Evolutionary conservation across 164 flowering plant genomes (phyloP), one percentile per base, ranked within the genome.

Genomic region (Umbilicus rupestris): DNA sequence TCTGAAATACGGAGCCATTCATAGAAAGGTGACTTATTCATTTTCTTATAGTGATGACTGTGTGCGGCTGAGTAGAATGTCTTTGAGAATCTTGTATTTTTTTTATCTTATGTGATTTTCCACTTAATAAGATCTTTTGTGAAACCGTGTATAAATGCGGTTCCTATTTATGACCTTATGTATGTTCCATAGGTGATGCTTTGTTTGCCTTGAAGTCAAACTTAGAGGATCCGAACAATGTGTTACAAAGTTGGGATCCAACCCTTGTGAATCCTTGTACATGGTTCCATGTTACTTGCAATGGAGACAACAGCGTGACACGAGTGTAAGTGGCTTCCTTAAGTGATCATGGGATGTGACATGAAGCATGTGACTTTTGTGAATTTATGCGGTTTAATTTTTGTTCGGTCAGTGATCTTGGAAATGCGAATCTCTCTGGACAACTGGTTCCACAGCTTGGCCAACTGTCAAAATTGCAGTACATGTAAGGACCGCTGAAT

Each of bases 191-290:
- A 84, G 86, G 85, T 68, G 88, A 84, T 75, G 88, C 88, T 7
- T 74, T 84, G 79, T 77, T 78, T 77, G 79, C 80, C 1, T 72
- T 83, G 68, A 85, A 80, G 81, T 62, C 64, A 55, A 76, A 70
- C 58, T 76, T 83, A 63, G 70, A 42, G 30, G 90, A 85, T 77
- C 90, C 87, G 50, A 75, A 80, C 68, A 75, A 77, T 57, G 83
- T 82, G 69, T 76, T 85, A 24, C 85, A 82, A 70, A 85, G 86
- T 81, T 85, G 90, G 90, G 84, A 85, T 72, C 64, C 85, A 14
- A 82, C 87, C 55, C 85, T 85, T 39, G 87, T 80, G 29, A 83
- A 82, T 73, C 88, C 88, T 11, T 84, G 88, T 68, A 82, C 88
- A 41, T 84, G 88, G 88, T 78, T 79, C 72, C 87, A 84, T 39